A percentile compares a stretch with the other conserved stretches of the same genome.
Evolutionary conservation across 2,329 filamentous ascomycete genomes (phyloP).

Genomic region (Fusarium sp.): DNA sequence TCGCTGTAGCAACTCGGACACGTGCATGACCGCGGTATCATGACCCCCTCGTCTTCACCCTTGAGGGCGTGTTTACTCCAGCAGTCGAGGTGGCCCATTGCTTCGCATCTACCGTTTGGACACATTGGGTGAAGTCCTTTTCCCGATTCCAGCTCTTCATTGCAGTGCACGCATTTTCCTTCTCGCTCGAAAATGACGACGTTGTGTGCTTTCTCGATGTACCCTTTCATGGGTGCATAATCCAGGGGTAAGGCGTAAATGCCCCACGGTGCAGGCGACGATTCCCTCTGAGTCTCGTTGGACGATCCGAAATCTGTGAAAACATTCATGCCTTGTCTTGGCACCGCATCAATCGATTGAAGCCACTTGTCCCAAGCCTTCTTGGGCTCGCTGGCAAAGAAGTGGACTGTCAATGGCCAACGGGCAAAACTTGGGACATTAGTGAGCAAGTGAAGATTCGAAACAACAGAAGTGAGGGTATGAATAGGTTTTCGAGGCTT

Average conservation of each 20-base stretch:
- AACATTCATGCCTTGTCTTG: conserved; percentile 64
- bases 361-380: conserved; percentile 74
- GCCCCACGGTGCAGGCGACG: conserved; percentile 52
- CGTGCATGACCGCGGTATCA: conserved; percentile 75
- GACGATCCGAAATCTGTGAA: conserved; percentile 64
- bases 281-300: conserved; percentile 3
- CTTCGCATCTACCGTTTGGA: conserved; percentile 64
- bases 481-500: conserved; percentile 68
- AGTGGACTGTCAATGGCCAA: conserved; percentile 86
- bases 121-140: conserved; percentile 69
- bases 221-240: conserved; percentile 64
- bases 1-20: conserved; percentile 77
- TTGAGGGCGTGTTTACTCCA: conserved; percentile 66
- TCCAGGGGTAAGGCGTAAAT: conserved; percentile 68
- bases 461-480: conserved; percentile 76
- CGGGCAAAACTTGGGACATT: conserved; percentile 81
- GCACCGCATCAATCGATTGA: conserved; percentile 58
- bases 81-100: conserved; percentile 70
- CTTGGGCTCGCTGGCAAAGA: conserved; percentile 80
- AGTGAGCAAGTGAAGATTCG: conserved; percentile 84
- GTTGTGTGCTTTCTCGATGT: conserved; percentile 66
- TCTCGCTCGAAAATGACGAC: conserved; percentile 68
- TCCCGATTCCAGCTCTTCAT: conserved; percentile 56
- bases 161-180: conserved; percentile 67
- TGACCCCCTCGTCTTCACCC: conserved; percentile 49